Conservation (phyloP, 1,284 basidiomycete genomes). For the Prillingera fragicola region DNA sequence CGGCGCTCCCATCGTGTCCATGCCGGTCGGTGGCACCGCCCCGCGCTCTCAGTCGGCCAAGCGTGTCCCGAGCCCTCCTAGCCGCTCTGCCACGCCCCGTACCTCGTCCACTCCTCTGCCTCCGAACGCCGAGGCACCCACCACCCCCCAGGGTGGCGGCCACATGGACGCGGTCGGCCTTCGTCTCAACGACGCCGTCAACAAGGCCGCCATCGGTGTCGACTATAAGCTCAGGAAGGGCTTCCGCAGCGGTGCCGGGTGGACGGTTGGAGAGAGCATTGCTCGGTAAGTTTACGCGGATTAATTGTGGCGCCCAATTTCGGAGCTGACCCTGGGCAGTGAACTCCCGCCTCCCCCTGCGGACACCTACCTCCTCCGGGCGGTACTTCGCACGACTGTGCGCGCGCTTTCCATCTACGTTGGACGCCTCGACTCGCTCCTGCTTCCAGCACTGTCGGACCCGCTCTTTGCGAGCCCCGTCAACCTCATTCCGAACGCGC, state of each 20-base stretch:
- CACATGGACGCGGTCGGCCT: slow-evolving; percentile 48
- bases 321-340: slow-evolving; percentile 19
- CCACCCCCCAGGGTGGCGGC: slow-evolving; percentile 18
- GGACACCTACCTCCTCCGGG: slow-evolving; percentile 48
- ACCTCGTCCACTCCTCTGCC: slow-evolving; percentile 7
- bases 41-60: slow-evolving; percentile 28
- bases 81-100: slow-evolving; percentile 17
- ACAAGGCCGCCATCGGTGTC: slow-evolving; percentile 43
- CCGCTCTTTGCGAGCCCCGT: slow-evolving; percentile 36
- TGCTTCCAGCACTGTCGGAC: slow-evolving; percentile 46
- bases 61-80: slow-evolving; percentile 15
- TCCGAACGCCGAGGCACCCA: slow-evolving; percentile 6
- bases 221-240: slow-evolving; percentile 46
- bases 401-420: slow-evolving; percentile 46
- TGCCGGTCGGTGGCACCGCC: slow-evolving; percentile 1
- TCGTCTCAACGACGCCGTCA: slow-evolving; percentile 46
- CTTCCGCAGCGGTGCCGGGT: slow-evolving; percentile 43
- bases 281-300: slow-evolving; percentile 37
- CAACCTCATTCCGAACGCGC: slow-evolving; percentile 25
- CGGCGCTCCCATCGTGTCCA: slow-evolving; percentile 12
- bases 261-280: slow-evolving; percentile 41
- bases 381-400: slow-evolving; percentile 44
- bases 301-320: neutral
- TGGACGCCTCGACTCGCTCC: slow-evolving; percentile 46
- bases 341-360: slow-evolving; percentile 40